Percentiles rank a stretch among this genome's conserved stretches.
Conservation (phyloP, 805 yeast species). For the Brettanomyces bruxellensis region DNA sequence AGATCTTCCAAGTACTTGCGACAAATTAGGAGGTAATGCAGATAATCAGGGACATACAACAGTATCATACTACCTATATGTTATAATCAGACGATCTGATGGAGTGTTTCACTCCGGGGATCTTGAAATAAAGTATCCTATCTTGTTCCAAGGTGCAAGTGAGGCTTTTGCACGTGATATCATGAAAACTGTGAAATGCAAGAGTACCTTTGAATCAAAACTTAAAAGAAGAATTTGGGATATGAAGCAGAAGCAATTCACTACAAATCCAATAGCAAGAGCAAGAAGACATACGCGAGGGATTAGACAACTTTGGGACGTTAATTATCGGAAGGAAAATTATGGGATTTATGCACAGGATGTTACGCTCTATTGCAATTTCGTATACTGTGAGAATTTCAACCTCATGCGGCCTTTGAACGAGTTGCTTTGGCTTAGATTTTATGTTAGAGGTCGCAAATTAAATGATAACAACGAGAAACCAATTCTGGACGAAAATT, state of each 20-base stretch:
- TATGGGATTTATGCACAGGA: background rate
- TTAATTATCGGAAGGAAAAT: background rate
- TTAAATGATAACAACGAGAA: background rate
- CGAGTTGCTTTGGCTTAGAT: background rate
- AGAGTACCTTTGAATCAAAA: background rate
- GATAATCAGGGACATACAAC: constrained; percentile 2
- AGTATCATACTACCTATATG: background rate
- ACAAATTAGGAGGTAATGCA: background rate
- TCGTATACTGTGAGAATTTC: background rate
- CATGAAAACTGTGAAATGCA: background rate
- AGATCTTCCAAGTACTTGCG: constrained; percentile 1
- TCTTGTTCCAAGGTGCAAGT: constrained; percentile 1
- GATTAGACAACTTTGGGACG: constrained; percentile 1
- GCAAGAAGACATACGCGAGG: constrained; percentile 1
- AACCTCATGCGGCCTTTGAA: background rate
- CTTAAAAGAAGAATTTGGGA: background rate
- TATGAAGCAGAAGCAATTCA: background rate
- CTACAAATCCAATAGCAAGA: constrained; percentile 1
- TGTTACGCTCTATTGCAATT: background rate
- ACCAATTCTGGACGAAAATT: background rate
- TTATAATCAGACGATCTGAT: background rate
- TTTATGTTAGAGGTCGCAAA: background rate
- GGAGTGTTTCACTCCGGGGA: background rate
- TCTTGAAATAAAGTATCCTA: background rate
- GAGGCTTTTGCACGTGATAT: background rate